A percentile compares a stretch with the other conserved stretches of the same genome.
These are phyloP conservation scores for Porogramme epimiltina DNA, from an alignment of 1,284 basidiomycete species.

Conservation along the genomic window DNA sequence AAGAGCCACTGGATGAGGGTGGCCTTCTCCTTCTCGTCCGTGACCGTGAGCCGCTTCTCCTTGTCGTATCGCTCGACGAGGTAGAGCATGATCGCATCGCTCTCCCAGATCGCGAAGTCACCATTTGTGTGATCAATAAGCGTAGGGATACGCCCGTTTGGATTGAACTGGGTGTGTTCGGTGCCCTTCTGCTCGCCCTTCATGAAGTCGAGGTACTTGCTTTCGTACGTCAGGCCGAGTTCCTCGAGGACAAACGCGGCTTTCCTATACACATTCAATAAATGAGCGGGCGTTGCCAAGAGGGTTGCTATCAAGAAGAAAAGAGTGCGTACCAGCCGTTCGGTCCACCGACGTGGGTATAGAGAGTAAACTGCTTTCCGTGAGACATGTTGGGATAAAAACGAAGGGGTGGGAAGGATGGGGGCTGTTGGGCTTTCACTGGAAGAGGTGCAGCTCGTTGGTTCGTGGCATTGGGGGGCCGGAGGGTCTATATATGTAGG, in stretches of 20 bases:
- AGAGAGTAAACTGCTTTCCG: constrained; percentile 1
- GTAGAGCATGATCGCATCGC: constrained; percentile 33
- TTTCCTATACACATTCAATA: constrained; percentile 23
- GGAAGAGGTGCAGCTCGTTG: no score
- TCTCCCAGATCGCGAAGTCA: constrained; percentile 51
- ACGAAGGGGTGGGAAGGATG: no score
- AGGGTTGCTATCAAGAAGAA: no score
- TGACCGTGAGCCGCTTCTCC: constrained; percentile 24
- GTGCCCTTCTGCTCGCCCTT: constrained; percentile 50
- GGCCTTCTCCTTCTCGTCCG: constrained; percentile 16
- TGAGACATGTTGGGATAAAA: neutral
- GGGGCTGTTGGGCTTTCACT: no score
- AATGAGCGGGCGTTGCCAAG: neutral
- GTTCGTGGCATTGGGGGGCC: no score
- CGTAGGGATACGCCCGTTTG: constrained; percentile 58
- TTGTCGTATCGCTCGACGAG: constrained; percentile 31
- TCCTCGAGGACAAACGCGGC: constrained; percentile 26
- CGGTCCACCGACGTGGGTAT: neutral
- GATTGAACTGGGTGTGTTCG: constrained; percentile 54
- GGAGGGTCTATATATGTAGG: no score
- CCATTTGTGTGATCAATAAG: constrained; percentile 38
- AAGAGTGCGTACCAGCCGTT: neutral
- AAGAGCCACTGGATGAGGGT: constrained; percentile 30
- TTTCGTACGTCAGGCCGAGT: constrained; percentile 26
- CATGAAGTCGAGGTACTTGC: constrained; percentile 33